Conservation (phyloP, 1,284 basidiomycete species). For the Tilletia walkeri region DNA sequence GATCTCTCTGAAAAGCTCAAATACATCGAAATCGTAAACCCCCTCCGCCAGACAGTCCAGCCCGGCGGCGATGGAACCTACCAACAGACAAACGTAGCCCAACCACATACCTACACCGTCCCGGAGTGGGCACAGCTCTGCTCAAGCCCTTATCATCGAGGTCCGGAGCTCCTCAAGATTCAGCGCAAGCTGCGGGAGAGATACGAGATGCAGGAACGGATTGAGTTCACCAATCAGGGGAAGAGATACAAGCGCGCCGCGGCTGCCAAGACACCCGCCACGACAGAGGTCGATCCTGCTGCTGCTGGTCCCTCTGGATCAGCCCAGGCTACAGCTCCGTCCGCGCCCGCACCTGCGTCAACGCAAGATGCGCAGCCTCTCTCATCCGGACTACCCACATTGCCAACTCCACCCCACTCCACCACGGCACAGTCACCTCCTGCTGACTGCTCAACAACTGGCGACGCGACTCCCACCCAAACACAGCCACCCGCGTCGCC, state of each 20-base stretch:
- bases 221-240: too few species aligned
- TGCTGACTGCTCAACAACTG: background rate
- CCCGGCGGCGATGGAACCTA: constrained; percentile 45
- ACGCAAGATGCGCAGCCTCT: too few species aligned
- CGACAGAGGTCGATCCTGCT: background rate
- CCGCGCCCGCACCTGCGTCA: too few species aligned
- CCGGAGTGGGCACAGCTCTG: background rate
- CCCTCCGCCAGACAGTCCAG: constrained; percentile 50
- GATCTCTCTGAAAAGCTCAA: constrained; percentile 33
- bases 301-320: too few species aligned
- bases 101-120: constrained; percentile 22
- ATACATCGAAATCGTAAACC: constrained; percentile 46
- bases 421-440: background rate
- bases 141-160: background rate
- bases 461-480: too few species aligned
- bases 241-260: too few species aligned
- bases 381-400: background rate
- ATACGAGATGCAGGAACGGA: background rate
- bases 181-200: background rate
- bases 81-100: constrained; percentile 49
- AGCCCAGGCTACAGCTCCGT: too few species aligned
- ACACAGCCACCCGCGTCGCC: too few species aligned
- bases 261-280: background rate
- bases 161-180: background rate
- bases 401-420: background rate